Conservation (phyloP, 768 basidiomycete species). For the Pleurotus ostreatus region DNA sequence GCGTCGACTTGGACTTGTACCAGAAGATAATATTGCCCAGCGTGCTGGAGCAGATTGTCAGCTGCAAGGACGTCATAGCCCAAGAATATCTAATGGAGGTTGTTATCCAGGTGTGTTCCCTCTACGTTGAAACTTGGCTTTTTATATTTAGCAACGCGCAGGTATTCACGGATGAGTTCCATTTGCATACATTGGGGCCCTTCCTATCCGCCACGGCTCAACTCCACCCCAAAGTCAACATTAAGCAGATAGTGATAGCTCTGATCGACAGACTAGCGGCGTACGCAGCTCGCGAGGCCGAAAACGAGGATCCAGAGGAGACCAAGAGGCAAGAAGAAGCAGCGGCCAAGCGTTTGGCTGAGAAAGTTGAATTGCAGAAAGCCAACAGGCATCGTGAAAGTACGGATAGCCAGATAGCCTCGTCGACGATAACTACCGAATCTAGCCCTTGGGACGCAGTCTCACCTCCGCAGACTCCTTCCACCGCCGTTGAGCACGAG, state of each 20-base stretch:
- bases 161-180: conserved; percentile 99
- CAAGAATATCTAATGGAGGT: conserved; percentile 99
- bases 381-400: conserved; percentile 55
- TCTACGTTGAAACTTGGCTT: no score
- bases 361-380: conserved; percentile 77
- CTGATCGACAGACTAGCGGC: conserved; percentile 94
- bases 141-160: conserved; percentile 18
- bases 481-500: conserved; percentile 19
- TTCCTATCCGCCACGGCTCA: conserved; percentile 96
- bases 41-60: conserved; percentile 95
- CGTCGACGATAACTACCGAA: conserved; percentile 31
- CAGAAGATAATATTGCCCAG: conserved; percentile 82
- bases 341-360: conserved; percentile 82
- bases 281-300: conserved; percentile 95
- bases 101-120: conserved; percentile 79
- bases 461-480: conserved; percentile 26
- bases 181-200: conserved; percentile 90
- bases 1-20: conserved; percentile 94
- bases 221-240: conserved; percentile 96
- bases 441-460: conserved; percentile 39
- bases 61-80: conserved; percentile 97
- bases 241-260: conserved; percentile 97
- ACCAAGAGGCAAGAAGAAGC: conserved; percentile 92
- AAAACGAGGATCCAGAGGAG: conserved; percentile 94
- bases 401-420: conserved; percentile 21